These are phyloP conservation scores for Xylaria intraflava DNA, from an alignment of 495 filamentous ascomycete species.

Conservation along the genomic window DNA sequence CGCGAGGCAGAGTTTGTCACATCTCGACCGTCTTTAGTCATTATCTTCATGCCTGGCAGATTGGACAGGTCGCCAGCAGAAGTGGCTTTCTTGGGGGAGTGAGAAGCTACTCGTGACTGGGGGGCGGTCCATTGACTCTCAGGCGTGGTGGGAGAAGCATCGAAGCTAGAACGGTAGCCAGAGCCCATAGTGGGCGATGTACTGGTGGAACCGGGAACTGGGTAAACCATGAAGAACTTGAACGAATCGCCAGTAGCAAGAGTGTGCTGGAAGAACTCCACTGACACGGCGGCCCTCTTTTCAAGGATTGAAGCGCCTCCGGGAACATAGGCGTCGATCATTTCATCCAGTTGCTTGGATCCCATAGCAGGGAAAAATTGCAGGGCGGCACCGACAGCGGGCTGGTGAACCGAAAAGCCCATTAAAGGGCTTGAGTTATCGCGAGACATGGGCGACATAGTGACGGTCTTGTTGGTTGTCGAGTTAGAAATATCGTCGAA, in stretches of 20 bases:
- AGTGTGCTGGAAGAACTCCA: slow-evolving; percentile 47
- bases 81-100: slow-evolving; percentile 16
- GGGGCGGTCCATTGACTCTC: slow-evolving; percentile 33
- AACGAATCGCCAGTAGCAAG: slow-evolving; percentile 38
- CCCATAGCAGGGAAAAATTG: slow-evolving; percentile 50
- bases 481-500: not conserved
- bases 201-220: slow-evolving; percentile 29
- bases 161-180: slow-evolving; percentile 38
- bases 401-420: slow-evolving; percentile 46
- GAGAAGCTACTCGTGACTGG: slow-evolving; percentile 13
- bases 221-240: slow-evolving; percentile 46
- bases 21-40: slow-evolving; percentile 51
- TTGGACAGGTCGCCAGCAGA: slow-evolving; percentile 35
- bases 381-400: slow-evolving; percentile 41
- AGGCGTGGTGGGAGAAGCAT: slow-evolving; percentile 36
- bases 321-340: slow-evolving; percentile 46
- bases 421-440: slow-evolving; percentile 35
- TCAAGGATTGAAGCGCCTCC: slow-evolving; percentile 44
- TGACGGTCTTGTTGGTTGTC: slow-evolving; percentile 1
- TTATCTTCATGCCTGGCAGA: slow-evolving; percentile 53
- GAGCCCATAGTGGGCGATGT: slow-evolving; percentile 39
- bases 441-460: slow-evolving; percentile 33
- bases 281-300: slow-evolving; percentile 46
- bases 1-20: slow-evolving; percentile 50
- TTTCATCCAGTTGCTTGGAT: slow-evolving; percentile 45